phyloP scores from a whole-genome alignment of 257 asterid genomes.

The Craterostigma plantagineum region DNA sequence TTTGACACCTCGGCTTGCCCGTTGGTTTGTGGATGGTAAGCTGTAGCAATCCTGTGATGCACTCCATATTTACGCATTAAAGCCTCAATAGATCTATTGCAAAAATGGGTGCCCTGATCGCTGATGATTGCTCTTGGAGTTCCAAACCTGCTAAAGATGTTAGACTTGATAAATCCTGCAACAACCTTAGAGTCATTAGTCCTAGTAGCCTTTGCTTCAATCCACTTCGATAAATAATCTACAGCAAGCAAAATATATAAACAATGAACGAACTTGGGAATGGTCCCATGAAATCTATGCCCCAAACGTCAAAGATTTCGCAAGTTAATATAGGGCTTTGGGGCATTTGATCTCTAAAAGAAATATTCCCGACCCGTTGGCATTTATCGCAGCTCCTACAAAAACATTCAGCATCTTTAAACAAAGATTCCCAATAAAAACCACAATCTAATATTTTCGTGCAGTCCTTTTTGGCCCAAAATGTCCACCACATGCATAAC shows the following conservation, averaged over 20 bases:
- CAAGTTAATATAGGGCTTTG: not conserved
- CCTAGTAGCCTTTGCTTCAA: not conserved
- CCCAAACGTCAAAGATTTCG: constrained; percentile 2
- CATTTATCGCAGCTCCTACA: not conserved
- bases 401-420: not conserved
- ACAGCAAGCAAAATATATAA: not conserved
- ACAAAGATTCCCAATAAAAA: not conserved
- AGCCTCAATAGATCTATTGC: not conserved
- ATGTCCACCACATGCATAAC: not conserved
- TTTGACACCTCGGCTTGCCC: constrained; percentile 2
- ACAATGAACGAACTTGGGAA: not conserved
- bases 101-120: constrained; percentile 1
- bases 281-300: not conserved
- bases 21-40: not conserved
- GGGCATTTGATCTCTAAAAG: not conserved
- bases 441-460: not conserved
- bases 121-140: not conserved
- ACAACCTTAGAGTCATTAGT: not conserved
- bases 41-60: not conserved
- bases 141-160: constrained; percentile 1
- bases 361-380: not conserved
- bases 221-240: constrained; percentile 1
- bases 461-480: not conserved
- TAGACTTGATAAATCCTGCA: not conserved
- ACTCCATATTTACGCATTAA: not conserved